phyloP scores from a whole-genome alignment of 805 yeast species.

The Pichia cabralensis region DNA sequence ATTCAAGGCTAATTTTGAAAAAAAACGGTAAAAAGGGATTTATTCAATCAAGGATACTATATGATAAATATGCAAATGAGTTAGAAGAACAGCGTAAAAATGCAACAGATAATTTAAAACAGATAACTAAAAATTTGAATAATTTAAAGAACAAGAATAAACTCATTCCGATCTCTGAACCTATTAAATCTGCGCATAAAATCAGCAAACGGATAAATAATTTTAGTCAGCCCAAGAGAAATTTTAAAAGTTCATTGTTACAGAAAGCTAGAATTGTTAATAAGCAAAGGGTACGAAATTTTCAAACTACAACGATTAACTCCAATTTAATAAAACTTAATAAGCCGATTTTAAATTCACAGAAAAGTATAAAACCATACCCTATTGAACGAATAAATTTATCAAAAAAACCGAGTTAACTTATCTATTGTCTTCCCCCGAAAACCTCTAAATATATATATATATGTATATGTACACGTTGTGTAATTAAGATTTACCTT shows the following conservation, averaged over 20 bases:
- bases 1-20: conserved; percentile 8
- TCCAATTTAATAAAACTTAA: neutral
- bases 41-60: conserved; percentile 31
- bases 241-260: conserved; percentile 21
- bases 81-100: conserved; percentile 33
- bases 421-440: too few species aligned
- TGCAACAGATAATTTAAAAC: conserved; percentile 35
- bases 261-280: conserved; percentile 25
- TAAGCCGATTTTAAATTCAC: neutral
- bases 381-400: too few species aligned
- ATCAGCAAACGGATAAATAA: conserved; percentile 3
- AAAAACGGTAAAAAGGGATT: conserved; percentile 12
- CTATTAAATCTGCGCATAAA: neutral
- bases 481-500: too few species aligned
- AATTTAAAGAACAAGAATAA: conserved; percentile 33
- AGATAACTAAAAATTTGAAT: conserved; percentile 30
- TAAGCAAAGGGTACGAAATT: conserved; percentile 10
- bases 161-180: conserved; percentile 21
- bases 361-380: too few species aligned
- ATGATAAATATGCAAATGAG: conserved; percentile 30
- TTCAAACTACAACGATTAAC: neutral
- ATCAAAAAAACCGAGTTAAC: too few species aligned
- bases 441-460: too few species aligned
- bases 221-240: neutral
- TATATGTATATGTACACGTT: too few species aligned